Evolutionary conservation across 2,329 filamentous ascomycete species (phyloP), one percentile per base, ranked within the genome.

Genomic region (Emmonsiellopsis sp.): DNA sequence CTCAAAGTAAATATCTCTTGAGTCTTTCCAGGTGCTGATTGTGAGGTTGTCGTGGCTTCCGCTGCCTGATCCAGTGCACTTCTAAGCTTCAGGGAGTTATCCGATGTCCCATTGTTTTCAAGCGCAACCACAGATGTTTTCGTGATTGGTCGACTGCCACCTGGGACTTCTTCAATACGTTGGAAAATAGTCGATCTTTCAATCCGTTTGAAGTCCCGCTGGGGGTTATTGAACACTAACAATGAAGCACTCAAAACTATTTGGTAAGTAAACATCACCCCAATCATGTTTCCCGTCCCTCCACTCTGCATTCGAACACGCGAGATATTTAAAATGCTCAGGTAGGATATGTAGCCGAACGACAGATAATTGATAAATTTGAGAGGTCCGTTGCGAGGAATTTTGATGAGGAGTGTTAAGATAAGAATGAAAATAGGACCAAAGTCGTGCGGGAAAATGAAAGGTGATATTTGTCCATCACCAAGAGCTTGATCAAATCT

Each of bases 171-270:
- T 33, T 42, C 2, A 34, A 8, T 62, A 62, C 11, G 56, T 61
- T 51, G 31, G 27, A 31, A 31, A 10, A 49, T 27, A 50, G 52
- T 53, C 9, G 36, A 43, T 42, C 73, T 69, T 61, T 83, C 79
- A 40, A 84, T 77, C 37, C 82, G 73, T 60, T 68, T 70, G 57
- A 82, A 83, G 42, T 82, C 76, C 9, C 61, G 67, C 58, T 81
- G 78, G 1, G 73, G 71, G 65, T 84, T 78, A 55, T 78, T 77
- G 53, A 78, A 77, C 3, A 83, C 60, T 21, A 84, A 67, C 42
- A 84, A 68, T 0, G 75, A 70, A 0, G 69, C 70, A 36, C 72
- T 70, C 76, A 78, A 83, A 36, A 82, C 65, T 10, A 77, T 67
- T 50, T 74, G 75, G 77, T 78, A 85, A 13, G 74, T 68, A 14